A percentile compares a stretch with the other conserved stretches of the same genome.
Conservation (phyloP, 177 flowering plant genomes). For the Vitis hybrid region DNA sequence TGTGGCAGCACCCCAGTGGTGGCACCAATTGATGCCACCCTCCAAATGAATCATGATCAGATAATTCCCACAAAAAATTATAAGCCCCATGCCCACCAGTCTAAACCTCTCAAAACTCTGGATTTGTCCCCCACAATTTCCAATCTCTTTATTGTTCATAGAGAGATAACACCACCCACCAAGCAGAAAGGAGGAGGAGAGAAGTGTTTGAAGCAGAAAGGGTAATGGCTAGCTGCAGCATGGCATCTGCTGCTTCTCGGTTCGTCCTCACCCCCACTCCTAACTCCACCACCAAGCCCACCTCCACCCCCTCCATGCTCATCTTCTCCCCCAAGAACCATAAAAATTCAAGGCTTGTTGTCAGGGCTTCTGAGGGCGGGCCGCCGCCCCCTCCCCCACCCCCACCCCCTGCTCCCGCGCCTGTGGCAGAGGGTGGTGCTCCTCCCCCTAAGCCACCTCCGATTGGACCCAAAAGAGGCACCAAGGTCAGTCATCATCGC, state of each 20-base stretch:
- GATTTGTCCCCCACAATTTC: not conserved
- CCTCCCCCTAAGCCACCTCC: conserved; percentile 78
- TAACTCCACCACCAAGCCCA: conserved; percentile 22
- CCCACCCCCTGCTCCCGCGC: conserved; percentile 37
- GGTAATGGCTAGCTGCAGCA: conserved; percentile 66
- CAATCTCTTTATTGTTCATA: not conserved
- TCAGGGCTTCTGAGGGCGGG: conserved; percentile 64
- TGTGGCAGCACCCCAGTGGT: conserved; percentile 65
- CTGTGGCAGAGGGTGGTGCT: conserved; percentile 31
- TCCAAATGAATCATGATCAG: conserved; percentile 7
- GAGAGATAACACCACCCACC: conserved; percentile 4
- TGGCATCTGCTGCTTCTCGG: conserved; percentile 84
- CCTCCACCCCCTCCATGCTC: conserved; percentile 28
- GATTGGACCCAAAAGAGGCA: conserved; percentile 92
- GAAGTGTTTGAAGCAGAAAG: too few relatives aligned
- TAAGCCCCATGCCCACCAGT: conserved; percentile 10
- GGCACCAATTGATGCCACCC: conserved; percentile 18
- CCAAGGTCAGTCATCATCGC: conserved; percentile 48
- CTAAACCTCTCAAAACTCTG: conserved; percentile 19
- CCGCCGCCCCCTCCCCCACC: conserved; percentile 9
- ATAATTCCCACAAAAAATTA: conserved; percentile 12
- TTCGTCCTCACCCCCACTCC: conserved; percentile 46
- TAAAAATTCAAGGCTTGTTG: conserved; percentile 47
- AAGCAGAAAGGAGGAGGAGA: too few relatives aligned
- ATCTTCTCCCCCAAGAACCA: conserved; percentile 21